phyloP scores from a whole-genome alignment of 805 yeast species.

The Teunomyces funiuensis region DNA sequence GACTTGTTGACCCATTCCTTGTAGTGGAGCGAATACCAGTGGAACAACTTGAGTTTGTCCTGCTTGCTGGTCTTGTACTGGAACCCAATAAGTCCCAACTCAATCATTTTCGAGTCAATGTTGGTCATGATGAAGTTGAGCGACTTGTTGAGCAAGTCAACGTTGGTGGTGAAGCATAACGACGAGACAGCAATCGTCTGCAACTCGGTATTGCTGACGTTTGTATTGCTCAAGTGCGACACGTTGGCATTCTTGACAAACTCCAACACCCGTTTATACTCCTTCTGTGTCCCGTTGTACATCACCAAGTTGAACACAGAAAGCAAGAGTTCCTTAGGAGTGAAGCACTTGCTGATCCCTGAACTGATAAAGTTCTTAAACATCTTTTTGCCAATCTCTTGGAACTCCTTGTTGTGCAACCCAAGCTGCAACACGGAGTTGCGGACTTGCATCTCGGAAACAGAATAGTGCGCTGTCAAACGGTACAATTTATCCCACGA shows the following conservation, averaged over 20 bases:
- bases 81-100: slow-evolving; percentile 57
- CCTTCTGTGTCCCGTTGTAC: slow-evolving; percentile 40
- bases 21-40: slow-evolving; percentile 57
- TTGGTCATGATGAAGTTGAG: slow-evolving; percentile 58
- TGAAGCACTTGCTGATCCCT: slow-evolving; percentile 49
- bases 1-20: slow-evolving; percentile 53
- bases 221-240: slow-evolving; percentile 40
- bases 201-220: slow-evolving; percentile 35
- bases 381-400: slow-evolving; percentile 35
- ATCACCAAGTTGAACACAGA: slow-evolving; percentile 45
- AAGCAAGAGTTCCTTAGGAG: slow-evolving; percentile 51
- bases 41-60: slow-evolving; percentile 43
- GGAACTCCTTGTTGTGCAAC: slow-evolving; percentile 23
- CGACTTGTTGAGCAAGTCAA: slow-evolving; percentile 50
- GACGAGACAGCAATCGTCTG: slow-evolving; percentile 59
- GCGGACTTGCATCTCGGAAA: slow-evolving; percentile 45
- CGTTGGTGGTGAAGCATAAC: slow-evolving; percentile 48
- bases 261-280: slow-evolving; percentile 60
- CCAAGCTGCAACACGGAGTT: slow-evolving; percentile 44
- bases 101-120: slow-evolving; percentile 55
- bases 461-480: slow-evolving; percentile 12
- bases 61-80: slow-evolving; percentile 33
- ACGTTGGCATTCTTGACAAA: slow-evolving; percentile 51
- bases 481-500: slow-evolving; percentile 24
- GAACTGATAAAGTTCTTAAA: slow-evolving; percentile 47